Conservation (phyloP, 2,329 filamentous ascomycete species). For the Emergomyces orientalis region DNA sequence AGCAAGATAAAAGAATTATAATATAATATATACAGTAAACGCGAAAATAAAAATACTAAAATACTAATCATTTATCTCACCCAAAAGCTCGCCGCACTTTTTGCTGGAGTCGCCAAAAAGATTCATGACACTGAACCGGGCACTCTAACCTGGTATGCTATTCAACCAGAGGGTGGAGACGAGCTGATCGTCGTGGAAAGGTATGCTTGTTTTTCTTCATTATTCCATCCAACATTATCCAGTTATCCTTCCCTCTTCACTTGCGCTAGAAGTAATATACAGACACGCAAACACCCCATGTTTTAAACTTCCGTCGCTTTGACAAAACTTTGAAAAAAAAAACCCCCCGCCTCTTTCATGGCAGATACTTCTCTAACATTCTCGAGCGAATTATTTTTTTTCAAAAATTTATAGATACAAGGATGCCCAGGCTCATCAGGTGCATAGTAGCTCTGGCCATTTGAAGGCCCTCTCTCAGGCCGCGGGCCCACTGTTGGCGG, state of each 20-base stretch:
- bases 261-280: too few species aligned
- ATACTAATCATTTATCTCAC: neutral
- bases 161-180: constrained; percentile 21
- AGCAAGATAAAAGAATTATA: neutral
- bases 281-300: too few species aligned
- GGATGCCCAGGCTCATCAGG: constrained; percentile 10
- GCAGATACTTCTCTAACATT: neutral
- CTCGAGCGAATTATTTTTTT: too few species aligned
- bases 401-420: constrained; percentile 12
- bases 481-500: constrained; percentile 9
- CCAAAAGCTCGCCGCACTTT: constrained; percentile 20
- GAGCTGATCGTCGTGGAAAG: constrained; percentile 29
- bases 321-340: too few species aligned
- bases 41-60: neutral
- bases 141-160: constrained; percentile 25
- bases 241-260: too few species aligned
- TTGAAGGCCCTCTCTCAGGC: constrained; percentile 12
- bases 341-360: too few species aligned
- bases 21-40: neutral
- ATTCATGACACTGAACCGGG: constrained; percentile 27
- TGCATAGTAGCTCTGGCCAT: constrained; percentile 11
- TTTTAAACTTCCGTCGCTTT: too few species aligned
- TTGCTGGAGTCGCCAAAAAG: constrained; percentile 22
- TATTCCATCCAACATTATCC: neutral
- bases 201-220: constrained; percentile 13